phyloP scores from a whole-genome alignment of 371 early-diverging fungal genomes.

The Catenaria anguillulae region DNA sequence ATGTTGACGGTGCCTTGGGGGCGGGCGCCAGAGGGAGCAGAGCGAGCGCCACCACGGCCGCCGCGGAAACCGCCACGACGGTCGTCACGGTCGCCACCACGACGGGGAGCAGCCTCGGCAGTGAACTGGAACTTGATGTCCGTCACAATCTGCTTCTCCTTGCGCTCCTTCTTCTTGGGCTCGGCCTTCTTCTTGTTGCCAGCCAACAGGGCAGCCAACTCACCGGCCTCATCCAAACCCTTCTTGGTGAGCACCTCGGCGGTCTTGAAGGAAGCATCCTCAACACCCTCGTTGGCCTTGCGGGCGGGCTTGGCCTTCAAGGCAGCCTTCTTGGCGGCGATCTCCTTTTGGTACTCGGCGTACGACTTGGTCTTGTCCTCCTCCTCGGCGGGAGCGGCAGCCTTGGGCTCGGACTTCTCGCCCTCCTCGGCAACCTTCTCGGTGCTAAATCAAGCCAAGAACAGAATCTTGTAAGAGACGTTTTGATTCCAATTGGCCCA shows the following conservation, averaged over 20 bases:
- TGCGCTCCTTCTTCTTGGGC: conserved; percentile 32
- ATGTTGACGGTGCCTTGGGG: conserved; percentile 33
- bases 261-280: conserved; percentile 61
- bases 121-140: conserved; percentile 38
- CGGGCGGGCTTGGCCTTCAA: conserved; percentile 44
- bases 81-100: no score
- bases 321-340: conserved; percentile 25
- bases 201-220: conserved; percentile 4
- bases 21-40: conserved; percentile 7
- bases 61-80: neutral
- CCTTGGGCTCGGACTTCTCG: conserved; percentile 11
- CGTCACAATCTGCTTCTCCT: conserved; percentile 43
- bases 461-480: conserved; percentile 8
- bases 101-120: conserved; percentile 15
- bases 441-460: conserved; percentile 2
- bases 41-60: conserved; percentile 9
- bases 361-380: conserved; percentile 60
- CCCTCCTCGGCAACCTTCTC: conserved; percentile 9
- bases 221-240: conserved; percentile 21
- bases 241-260: conserved; percentile 47
- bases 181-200: conserved; percentile 24
- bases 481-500: conserved; percentile 11
- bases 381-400: conserved; percentile 12
- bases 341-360: conserved; percentile 60
- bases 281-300: conserved; percentile 65